phyloP scores from a whole-genome alignment of 2,329 filamentous ascomycete species.

The Alternaria dauci region DNA sequence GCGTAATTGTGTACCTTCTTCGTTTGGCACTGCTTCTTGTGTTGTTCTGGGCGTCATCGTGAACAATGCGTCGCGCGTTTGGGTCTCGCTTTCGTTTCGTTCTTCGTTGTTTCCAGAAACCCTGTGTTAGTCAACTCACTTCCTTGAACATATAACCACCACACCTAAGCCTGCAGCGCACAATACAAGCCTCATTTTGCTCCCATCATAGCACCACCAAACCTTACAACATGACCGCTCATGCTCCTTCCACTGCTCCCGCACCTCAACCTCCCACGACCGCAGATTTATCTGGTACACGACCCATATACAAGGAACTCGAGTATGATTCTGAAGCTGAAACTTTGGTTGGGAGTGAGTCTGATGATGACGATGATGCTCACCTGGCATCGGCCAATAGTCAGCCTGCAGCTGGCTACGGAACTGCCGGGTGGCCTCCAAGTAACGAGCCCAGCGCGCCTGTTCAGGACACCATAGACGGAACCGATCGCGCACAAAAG shows the following conservation, averaged over 20 bases:
- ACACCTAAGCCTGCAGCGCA: background rate
- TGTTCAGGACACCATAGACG: background rate
- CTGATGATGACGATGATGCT: conserved; percentile 11
- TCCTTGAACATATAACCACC: background rate
- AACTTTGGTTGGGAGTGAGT: conserved; percentile 10
- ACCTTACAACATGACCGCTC: background rate
- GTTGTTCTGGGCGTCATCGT: background rate
- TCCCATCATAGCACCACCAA: background rate
- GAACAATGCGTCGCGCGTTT: background rate
- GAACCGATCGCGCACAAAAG: background rate
- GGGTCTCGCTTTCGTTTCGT: background rate
- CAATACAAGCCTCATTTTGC: background rate
- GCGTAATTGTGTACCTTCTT: background rate
- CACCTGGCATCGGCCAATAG: background rate
- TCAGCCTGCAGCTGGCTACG: conserved; percentile 8
- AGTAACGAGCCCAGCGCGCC: conserved; percentile 2
- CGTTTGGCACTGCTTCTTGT: background rate
- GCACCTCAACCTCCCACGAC: background rate
- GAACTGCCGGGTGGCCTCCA: background rate
- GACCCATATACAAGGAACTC: conserved; percentile 4
- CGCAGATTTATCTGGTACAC: conserved; percentile 12
- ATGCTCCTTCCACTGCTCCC: background rate
- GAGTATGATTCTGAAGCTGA: conserved; percentile 13
- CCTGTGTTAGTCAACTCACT: background rate
- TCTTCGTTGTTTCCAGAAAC: background rate